Evolutionary conservation across 768 basidiomycete genomes (phyloP).

Genomic region (Inosperma sp.): DNA sequence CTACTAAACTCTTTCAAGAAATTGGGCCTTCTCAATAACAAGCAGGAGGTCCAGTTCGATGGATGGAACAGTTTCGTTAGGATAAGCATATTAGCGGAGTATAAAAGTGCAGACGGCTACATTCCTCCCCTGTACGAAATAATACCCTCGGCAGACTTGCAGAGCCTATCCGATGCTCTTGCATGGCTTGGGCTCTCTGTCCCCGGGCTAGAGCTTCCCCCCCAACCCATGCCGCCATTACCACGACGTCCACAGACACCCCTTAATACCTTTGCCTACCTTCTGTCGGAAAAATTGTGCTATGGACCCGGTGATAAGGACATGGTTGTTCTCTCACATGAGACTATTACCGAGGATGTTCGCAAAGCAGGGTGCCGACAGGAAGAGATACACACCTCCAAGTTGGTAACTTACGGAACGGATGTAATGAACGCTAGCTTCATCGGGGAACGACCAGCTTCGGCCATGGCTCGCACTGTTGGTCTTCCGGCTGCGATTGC

Average conservation of each 20-base stretch:
- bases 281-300: constrained; percentile 66
- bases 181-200: constrained; percentile 43
- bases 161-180: constrained; percentile 37
- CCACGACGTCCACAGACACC: constrained; percentile 45
- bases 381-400: constrained; percentile 60
- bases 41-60: constrained; percentile 31
- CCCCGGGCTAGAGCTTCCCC: constrained; percentile 1
- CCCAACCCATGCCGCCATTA: constrained; percentile 36
- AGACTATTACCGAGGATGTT: constrained; percentile 51
- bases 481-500: constrained; percentile 87
- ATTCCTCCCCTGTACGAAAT: constrained; percentile 18
- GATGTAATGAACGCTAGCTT: constrained; percentile 19
- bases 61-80: constrained; percentile 38
- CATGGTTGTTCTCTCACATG: constrained; percentile 82
- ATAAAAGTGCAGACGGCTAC: constrained; percentile 13
- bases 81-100: constrained; percentile 23
- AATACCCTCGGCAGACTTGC: constrained; percentile 20
- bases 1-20: constrained; percentile 68
- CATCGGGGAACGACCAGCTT: constrained; percentile 33
- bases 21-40: constrained; percentile 61
- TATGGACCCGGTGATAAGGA: constrained; percentile 75
- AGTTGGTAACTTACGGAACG: constrained; percentile 57
- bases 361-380: constrained; percentile 4
- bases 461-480: constrained; percentile 90
- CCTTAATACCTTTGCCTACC: constrained; percentile 68